Percentiles rank a stretch among this genome's conserved stretches.
Conservation (phyloP, 106 monocot genomes). For the Vanilla planifolia region DNA sequence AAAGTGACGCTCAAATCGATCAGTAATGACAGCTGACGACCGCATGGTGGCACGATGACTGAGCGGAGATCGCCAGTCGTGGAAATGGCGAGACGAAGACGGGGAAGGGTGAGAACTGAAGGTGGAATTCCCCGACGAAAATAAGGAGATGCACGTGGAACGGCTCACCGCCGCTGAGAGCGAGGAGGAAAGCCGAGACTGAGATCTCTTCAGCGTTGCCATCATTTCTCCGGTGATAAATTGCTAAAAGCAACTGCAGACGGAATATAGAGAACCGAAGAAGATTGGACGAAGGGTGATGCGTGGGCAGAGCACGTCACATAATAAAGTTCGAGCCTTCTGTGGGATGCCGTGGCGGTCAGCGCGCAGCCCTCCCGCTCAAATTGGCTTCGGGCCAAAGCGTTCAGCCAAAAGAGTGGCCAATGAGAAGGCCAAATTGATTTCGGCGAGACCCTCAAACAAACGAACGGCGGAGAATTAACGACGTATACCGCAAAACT, state of each 20-base stretch:
- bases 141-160: constrained; percentile 4
- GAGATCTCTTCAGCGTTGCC: constrained; percentile 18
- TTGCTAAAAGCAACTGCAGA: background rate
- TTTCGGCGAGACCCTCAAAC: too few species aligned
- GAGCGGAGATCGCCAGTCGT: constrained; percentile 59
- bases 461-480: too few species aligned
- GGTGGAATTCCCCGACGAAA: constrained; percentile 1
- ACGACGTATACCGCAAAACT: too few species aligned
- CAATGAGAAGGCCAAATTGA: too few species aligned
- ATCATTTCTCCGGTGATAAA: background rate
- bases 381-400: too few species aligned
- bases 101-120: background rate
- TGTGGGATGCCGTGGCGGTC: too few species aligned
- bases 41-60: constrained; percentile 62
- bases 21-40: constrained; percentile 43
- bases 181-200: constrained; percentile 18
- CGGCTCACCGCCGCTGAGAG: constrained; percentile 16
- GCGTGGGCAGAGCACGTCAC: background rate
- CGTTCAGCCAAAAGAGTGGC: too few species aligned
- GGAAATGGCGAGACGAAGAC: constrained; percentile 21
- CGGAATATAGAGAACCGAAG: background rate
- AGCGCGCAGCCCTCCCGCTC: too few species aligned
- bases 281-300: background rate
- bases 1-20: constrained; percentile 59
- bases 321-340: too few species aligned